Percentiles rank a stretch among this genome's conserved stretches.
phyloP scores from a whole-genome alignment of 2,329 filamentous ascomycete species.

The Xylaria sp. region DNA sequence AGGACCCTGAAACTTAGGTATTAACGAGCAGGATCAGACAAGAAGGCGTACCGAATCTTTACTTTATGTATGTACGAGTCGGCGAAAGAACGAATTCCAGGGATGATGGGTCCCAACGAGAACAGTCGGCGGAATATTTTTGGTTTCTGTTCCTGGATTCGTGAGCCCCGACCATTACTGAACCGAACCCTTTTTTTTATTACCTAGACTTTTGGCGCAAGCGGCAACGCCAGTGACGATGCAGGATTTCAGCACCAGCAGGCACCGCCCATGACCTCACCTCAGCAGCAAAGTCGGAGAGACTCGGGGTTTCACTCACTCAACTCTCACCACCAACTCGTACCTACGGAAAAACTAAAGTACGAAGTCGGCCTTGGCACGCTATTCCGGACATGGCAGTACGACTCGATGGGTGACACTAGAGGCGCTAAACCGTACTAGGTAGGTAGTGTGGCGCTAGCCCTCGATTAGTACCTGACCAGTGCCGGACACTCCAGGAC shows the following conservation, averaged over 20 bases:
- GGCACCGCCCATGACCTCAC: background rate
- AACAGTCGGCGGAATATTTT: background rate
- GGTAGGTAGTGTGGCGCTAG: background rate
- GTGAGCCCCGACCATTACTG: background rate
- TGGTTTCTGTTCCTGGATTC: background rate
- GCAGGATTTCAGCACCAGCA: background rate
- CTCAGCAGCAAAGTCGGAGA: background rate
- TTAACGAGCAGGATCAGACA: background rate
- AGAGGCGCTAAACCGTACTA: background rate
- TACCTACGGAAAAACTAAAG: background rate
- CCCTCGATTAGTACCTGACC: background rate
- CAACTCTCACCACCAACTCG: background rate
- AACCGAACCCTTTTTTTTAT: background rate
- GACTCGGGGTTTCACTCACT: background rate
- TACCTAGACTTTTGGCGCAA: background rate
- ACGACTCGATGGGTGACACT: too few relatives aligned
- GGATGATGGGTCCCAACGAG: background rate
- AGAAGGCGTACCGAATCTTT: background rate
- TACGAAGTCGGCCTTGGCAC: too few relatives aligned
- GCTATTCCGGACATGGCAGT: too few relatives aligned
- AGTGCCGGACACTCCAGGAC: background rate
- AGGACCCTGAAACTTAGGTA: background rate
- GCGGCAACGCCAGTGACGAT: background rate
- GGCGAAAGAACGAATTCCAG: background rate
- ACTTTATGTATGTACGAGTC: background rate